These are phyloP conservation scores for Amesomyces nigricolor DNA, from an alignment of 2,329 filamentous ascomycete genomes.

Conservation along the genomic window DNA sequence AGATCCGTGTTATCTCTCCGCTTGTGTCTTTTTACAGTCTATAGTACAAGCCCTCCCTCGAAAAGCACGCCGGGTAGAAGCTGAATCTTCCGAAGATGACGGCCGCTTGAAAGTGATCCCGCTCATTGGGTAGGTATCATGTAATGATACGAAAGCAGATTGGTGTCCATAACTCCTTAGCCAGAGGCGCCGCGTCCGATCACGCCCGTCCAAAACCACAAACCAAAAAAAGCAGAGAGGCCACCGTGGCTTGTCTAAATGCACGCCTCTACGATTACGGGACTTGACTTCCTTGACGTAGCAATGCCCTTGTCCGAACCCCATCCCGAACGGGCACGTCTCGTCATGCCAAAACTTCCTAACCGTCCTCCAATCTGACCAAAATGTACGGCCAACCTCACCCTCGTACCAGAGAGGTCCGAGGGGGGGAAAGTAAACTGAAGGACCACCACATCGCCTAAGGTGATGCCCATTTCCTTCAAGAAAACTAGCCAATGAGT, in stretches of 20 bases:
- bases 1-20: background rate
- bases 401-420: background rate
- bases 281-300: background rate
- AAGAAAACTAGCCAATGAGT: constrained; percentile 29
- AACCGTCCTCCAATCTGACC: background rate
- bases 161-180: constrained; percentile 2
- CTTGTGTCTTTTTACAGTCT: background rate
- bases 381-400: background rate
- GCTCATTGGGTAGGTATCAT: constrained; percentile 9
- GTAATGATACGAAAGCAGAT: background rate
- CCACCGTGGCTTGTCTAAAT: constrained; percentile 1
- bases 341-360: constrained; percentile 3
- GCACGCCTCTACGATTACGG: constrained; percentile 4
- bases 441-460: background rate
- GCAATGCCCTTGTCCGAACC: background rate
- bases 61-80: background rate
- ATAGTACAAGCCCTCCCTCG: constrained; percentile 5
- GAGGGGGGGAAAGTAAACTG: background rate
- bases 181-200: constrained; percentile 4
- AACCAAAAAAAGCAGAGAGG: background rate
- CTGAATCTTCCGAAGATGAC: constrained; percentile 1
- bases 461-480: background rate
- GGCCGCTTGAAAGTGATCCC: background rate
- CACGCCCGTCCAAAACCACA: background rate
- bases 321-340: background rate